Evolutionary conservation across 1,284 basidiomycete species (phyloP).

Genomic region (Pseudozyma flocculosa): DNA sequence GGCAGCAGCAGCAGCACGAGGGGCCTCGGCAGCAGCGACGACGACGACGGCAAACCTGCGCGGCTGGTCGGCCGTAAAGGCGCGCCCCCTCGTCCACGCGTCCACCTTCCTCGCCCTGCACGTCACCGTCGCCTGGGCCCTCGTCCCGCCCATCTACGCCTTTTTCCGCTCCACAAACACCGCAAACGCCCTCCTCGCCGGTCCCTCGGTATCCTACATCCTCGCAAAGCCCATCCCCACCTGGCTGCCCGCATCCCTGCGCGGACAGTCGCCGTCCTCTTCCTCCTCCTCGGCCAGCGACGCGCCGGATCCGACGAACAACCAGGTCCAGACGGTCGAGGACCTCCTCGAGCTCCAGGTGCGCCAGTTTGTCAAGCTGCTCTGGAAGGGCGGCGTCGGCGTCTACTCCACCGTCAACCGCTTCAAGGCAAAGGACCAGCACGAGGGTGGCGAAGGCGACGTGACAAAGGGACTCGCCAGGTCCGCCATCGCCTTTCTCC

Average conservation of each 20-base stretch:
- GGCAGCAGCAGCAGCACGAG: too few species aligned
- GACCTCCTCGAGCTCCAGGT: conserved; percentile 5
- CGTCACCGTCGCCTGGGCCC: conserved; percentile 9
- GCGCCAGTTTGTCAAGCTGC: neutral
- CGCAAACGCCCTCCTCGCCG: conserved; percentile 8
- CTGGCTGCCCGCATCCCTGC: conserved; percentile 3
- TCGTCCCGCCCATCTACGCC: conserved; percentile 11
- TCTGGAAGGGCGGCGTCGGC: conserved; percentile 3
- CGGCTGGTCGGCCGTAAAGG: neutral
- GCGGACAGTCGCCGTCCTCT: too few species aligned
- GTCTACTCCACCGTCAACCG: conserved; percentile 1
- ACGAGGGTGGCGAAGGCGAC: conserved; percentile 1
- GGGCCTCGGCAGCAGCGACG: too few species aligned
- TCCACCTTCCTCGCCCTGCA: conserved; percentile 3
- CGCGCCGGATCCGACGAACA: too few species aligned
- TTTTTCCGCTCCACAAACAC: conserved; percentile 3
- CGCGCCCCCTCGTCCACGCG: conserved; percentile 1
- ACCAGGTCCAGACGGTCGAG: too few species aligned
- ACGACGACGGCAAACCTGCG: too few species aligned
- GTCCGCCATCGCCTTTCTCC: too few species aligned
- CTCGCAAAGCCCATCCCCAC: conserved; percentile 3
- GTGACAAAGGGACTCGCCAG: neutral
- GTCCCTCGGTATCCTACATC: conserved; percentile 11
- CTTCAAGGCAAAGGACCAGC: conserved; percentile 1
- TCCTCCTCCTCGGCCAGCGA: too few species aligned